Conservation (phyloP, 371 early-diverging fungal genomes). For the Lichtheimia hyalospora region DNA sequence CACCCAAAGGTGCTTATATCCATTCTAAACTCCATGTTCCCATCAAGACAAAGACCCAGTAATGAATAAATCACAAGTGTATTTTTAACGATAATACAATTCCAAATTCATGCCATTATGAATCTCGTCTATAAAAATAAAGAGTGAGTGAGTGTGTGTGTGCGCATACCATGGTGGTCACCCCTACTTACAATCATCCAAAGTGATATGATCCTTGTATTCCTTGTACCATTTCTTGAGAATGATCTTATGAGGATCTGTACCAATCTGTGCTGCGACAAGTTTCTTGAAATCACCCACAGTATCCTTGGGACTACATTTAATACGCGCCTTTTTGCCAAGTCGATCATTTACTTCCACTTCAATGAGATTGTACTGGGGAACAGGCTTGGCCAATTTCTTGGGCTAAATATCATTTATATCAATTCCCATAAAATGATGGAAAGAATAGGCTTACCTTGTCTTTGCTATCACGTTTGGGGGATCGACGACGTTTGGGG, state of each 20-base stretch:
- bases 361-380: constrained; percentile 59
- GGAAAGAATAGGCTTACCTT: neutral
- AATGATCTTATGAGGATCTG: constrained; percentile 86
- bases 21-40: constrained; percentile 4
- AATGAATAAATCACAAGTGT: neutral
- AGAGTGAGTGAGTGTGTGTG: constrained; percentile 1
- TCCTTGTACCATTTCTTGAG: constrained; percentile 92
- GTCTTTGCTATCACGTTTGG: constrained; percentile 3
- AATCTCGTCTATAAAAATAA: constrained; percentile 68
- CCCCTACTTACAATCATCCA: constrained; percentile 77
- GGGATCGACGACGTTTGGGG: constrained; percentile 16
- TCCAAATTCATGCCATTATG: constrained; percentile 93
- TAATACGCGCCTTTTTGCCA: constrained; percentile 93
- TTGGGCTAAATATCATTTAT: constrained; percentile 8
- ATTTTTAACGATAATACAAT: constrained; percentile 65
- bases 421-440: neutral
- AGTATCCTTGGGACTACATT: constrained; percentile 83
- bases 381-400: constrained; percentile 16
- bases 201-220: constrained; percentile 91
- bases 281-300: constrained; percentile 91
- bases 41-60: neutral
- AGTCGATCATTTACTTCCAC: constrained; percentile 84
- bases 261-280: constrained; percentile 93
- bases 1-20: neutral
- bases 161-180: neutral